Evolutionary conservation across 2,329 filamentous ascomycete species (phyloP), one percentile per base, ranked within the genome.

Genomic region (Decorospora gaudefroyi): DNA sequence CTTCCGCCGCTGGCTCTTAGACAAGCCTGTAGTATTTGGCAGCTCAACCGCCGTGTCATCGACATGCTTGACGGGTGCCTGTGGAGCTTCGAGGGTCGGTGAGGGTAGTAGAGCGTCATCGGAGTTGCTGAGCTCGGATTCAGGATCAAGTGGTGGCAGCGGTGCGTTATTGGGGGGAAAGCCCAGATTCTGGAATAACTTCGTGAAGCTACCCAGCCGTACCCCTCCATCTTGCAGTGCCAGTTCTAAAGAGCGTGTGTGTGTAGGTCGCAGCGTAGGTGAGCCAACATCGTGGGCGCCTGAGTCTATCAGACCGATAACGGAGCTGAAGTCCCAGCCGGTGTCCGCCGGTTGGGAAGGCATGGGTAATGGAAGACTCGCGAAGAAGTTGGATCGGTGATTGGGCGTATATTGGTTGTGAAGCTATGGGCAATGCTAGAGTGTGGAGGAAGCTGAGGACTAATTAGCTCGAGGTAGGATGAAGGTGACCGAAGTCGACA

Each of bases 311-410:
- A 77, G 65, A 25, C 73, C 67, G 41, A 74, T 64, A 26, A 72
- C 73, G n/a, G 72, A 65, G 44, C 72, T 68, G 41, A 77, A 73
- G 58, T 75, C 73, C 75, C 75, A 78, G 29, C 70, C 64, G 42
- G 67, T 68, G 39, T 67, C 62, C 31, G 61, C 47, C 11, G 67
- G 64, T 43, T 62, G 59, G 30, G 64, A 63, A 50, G 64, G 65
- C 68, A 71, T 71, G 42, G 43, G 42, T 29, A 15, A 26, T 25
- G 19, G 4, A 26, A 33, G 13, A 12, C 18, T 25, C 19, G 5
- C 28, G 8, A n/a, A 10, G n/a, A 12, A 26, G 36, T 33, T 29
- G 22, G 23, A 18, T 37, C 25, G n/a, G 23, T n/a, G 9, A 9
- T 31, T 13, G 27, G 13, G 27, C 35, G 10, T 35, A 35, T 16